Percentiles rank a stretch among this genome's conserved stretches.
These are phyloP conservation scores for Sclerotinia borealis DNA, from an alignment of 2,329 filamentous ascomycete genomes.

Conservation along the genomic window DNA sequence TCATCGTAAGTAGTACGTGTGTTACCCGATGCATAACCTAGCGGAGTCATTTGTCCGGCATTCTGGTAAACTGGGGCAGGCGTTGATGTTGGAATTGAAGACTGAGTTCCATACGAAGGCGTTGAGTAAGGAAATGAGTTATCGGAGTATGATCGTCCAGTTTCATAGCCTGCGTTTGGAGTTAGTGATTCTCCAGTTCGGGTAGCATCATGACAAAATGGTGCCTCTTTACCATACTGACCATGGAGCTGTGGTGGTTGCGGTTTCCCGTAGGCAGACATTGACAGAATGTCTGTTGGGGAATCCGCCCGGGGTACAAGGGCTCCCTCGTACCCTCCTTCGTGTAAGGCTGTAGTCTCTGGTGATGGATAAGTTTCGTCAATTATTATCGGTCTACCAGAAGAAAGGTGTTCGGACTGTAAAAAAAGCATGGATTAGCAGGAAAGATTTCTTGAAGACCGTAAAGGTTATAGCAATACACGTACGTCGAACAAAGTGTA, in stretches of 20 bases:
- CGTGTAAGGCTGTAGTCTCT: constrained; percentile 33
- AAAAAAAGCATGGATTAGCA: constrained; percentile 18
- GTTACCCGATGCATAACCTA: constrained; percentile 39
- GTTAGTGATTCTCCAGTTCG: constrained; percentile 15
- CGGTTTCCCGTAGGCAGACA: constrained; percentile 76
- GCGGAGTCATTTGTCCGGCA: constrained; percentile 26
- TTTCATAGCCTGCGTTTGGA: constrained; percentile 27
- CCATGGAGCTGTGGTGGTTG: constrained; percentile 74
- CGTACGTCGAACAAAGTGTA: constrained; percentile 32
- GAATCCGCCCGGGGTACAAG: constrained; percentile 32
- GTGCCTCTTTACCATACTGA: constrained; percentile 46
- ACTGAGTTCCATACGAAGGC: constrained; percentile 43
- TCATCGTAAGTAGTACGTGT: constrained; percentile 52
- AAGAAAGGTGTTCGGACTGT: constrained; percentile 29
- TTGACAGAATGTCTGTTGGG: constrained; percentile 48
- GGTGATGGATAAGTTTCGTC: constrained; percentile 34
- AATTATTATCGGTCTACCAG: constrained; percentile 31
- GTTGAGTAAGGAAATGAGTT: constrained; percentile 43
- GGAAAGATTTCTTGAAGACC: neutral
- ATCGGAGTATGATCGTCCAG: constrained; percentile 32
- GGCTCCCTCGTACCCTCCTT: constrained; percentile 33
- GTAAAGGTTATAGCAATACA: neutral
- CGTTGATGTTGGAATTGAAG: constrained; percentile 39
- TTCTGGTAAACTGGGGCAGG: constrained; percentile 26
- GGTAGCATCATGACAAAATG: constrained; percentile 5